Percentiles rank a stretch among this genome's conserved stretches.
Conservation (phyloP, 257 asterid genomes). For the Hygrophila difformis region DNA sequence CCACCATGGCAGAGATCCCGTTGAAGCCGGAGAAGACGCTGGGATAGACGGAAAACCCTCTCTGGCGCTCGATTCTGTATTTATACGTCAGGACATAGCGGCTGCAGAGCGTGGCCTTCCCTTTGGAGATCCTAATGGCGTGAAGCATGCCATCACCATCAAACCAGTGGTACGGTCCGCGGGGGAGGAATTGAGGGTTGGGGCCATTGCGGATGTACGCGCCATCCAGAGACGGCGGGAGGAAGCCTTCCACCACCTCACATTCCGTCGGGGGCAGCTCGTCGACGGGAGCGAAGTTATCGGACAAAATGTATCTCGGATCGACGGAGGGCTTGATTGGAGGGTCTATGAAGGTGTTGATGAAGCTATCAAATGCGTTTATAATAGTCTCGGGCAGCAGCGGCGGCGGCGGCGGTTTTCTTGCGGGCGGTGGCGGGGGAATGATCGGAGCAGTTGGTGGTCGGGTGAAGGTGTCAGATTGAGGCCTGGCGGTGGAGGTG, state of each 20-base stretch:
- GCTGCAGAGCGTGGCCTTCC: slow-evolving; percentile 57
- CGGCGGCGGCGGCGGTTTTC: slow-evolving; percentile 18
- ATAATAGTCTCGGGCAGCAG: slow-evolving; percentile 22
- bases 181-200: slow-evolving; percentile 66
- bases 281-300: slow-evolving; percentile 52
- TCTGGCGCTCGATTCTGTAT: slow-evolving; percentile 32
- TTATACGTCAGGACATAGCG: slow-evolving; percentile 64
- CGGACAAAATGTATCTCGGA: slow-evolving; percentile 41
- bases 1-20: slow-evolving; percentile 47
- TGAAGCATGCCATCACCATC: slow-evolving; percentile 94
- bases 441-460: slow-evolving; percentile 1
- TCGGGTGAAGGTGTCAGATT: slow-evolving; percentile 12
- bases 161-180: slow-evolving; percentile 70
- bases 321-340: slow-evolving; percentile 41
- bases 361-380: slow-evolving; percentile 31
- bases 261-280: slow-evolving; percentile 69
- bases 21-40: slow-evolving; percentile 58
- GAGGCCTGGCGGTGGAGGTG: slow-evolving; percentile 18
- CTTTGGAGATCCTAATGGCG: slow-evolving; percentile 38
- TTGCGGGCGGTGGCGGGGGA: neutral
- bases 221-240: slow-evolving; percentile 57
- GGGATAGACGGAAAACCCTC: slow-evolving; percentile 41
- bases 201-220: slow-evolving; percentile 85
- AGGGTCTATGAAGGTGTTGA: slow-evolving; percentile 50
- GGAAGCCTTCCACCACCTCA: slow-evolving; percentile 44